phyloP scores from a whole-genome alignment of 306 rosid genomes.

The Sindora glabra region DNA sequence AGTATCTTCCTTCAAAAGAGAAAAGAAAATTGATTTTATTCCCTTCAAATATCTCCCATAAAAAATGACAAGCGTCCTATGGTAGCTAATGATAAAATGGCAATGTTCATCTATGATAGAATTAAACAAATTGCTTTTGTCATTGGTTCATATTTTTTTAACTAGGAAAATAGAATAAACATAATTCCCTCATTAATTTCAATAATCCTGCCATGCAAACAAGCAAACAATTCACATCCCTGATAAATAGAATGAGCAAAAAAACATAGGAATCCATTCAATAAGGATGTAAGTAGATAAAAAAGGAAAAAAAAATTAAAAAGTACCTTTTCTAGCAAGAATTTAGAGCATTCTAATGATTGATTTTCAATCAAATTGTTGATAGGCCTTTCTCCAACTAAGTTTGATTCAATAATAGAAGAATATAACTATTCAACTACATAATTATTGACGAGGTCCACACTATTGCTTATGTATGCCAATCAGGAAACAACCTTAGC shows the following conservation, averaged over 20 bases:
- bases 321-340: constrained; percentile 36
- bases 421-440: constrained; percentile 23
- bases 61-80: constrained; percentile 49
- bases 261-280: no score
- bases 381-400: constrained; percentile 22
- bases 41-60: constrained; percentile 93
- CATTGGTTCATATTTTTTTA: not conserved
- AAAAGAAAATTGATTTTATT: not conserved
- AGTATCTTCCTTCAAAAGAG: not conserved
- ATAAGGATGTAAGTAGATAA: no score
- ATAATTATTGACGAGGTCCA: constrained; percentile 15
- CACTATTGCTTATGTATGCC: constrained; percentile 10
- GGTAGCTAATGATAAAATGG: constrained; percentile 39
- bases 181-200: not conserved
- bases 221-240: not conserved
- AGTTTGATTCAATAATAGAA: constrained; percentile 22
- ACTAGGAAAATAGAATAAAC: not conserved
- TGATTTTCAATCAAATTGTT: constrained; percentile 29
- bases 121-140: not conserved
- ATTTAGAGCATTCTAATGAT: constrained; percentile 24
- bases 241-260: not conserved
- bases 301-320: not conserved
- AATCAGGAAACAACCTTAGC: constrained; percentile 7
- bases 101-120: constrained; percentile 45
- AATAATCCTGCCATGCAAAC: constrained; percentile 1